A percentile compares a stretch with the other conserved stretches of the same genome.
Evolutionary conservation across 176 grass and related monocot genomes (phyloP).

Genomic region (Luzula sylvatica): DNA sequence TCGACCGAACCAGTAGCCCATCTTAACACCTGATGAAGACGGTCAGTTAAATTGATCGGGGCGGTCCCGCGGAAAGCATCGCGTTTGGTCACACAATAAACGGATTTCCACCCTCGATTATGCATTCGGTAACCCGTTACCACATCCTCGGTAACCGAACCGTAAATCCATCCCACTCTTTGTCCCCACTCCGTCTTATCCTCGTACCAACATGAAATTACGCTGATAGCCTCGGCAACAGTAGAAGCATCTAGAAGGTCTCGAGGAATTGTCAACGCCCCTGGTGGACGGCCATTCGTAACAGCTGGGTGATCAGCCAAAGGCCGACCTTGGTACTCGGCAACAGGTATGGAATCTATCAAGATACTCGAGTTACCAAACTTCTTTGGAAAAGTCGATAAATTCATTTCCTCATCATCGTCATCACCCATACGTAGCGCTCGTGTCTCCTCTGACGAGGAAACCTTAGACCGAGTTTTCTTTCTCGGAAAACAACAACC

Average conservation of each 20-base stretch:
- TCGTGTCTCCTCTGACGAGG: constrained; percentile 51
- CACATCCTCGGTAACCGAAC: constrained; percentile 95
- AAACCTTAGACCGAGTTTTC: constrained; percentile 26
- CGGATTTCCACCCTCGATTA: constrained; percentile 95
- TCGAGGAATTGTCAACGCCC: constrained; percentile 68
- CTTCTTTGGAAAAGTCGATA: constrained; percentile 85
- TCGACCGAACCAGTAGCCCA: constrained; percentile 98
- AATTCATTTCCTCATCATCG: constrained; percentile 87
- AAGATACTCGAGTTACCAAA: constrained; percentile 87
- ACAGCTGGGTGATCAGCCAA: constrained; percentile 94
- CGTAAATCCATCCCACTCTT: constrained; percentile 97
- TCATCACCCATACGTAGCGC: constrained; percentile 70
- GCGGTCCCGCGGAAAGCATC: constrained; percentile 94
- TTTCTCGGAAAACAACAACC: constrained; percentile 79
- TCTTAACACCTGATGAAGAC: constrained; percentile 90
- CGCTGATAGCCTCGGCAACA: constrained; percentile 82
- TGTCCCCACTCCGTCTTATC: constrained; percentile 97
- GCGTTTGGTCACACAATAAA: constrained; percentile 94
- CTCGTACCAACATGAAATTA: constrained; percentile 98
- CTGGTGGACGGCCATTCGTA: constrained; percentile 77
- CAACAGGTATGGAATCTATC: constrained; percentile 84
- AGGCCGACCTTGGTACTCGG: constrained; percentile 86
- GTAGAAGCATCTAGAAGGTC: constrained; percentile 90
- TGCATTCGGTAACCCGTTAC: constrained; percentile 99
- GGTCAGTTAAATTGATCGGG: constrained; percentile 90